Conservation (phyloP, 2,329 filamentous ascomycete genomes). For the Penicillium sclerotiorum region DNA sequence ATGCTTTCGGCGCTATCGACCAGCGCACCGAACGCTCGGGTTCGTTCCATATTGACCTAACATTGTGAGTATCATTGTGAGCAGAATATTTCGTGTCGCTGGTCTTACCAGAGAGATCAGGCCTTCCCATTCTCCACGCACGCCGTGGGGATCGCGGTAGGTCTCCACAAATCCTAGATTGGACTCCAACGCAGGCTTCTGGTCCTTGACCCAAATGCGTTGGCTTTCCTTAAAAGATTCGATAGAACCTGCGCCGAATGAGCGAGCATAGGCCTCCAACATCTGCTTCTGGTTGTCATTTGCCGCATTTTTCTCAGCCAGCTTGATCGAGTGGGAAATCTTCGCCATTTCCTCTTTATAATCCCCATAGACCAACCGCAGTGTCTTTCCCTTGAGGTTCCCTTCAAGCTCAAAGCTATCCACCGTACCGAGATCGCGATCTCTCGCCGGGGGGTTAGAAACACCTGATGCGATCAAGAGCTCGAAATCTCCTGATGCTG, state of each 20-base stretch:
- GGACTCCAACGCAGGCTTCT: slow-evolving; percentile 76
- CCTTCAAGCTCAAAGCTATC: slow-evolving; percentile 65
- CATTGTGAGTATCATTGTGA: slow-evolving; percentile 32
- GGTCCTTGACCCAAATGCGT: slow-evolving; percentile 79
- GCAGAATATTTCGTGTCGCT: not conserved
- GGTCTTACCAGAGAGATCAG: slow-evolving; percentile 66
- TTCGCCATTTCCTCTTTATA: slow-evolving; percentile 70
- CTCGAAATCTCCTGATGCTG: slow-evolving; percentile 65
- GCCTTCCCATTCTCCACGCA: slow-evolving; percentile 82
- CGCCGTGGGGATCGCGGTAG: slow-evolving; percentile 78
- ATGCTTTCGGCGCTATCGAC: slow-evolving; percentile 78
- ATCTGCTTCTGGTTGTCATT: slow-evolving; percentile 76
- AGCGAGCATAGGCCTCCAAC: slow-evolving; percentile 72
- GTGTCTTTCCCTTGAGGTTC: slow-evolving; percentile 64
- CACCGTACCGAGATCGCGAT: slow-evolving; percentile 70
- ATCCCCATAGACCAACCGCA: slow-evolving; percentile 75
- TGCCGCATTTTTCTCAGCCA: slow-evolving; percentile 68
- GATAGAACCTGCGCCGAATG: slow-evolving; percentile 73
- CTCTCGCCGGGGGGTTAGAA: slow-evolving; percentile 60
- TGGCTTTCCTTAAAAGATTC: slow-evolving; percentile 80
- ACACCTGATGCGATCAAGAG: slow-evolving; percentile 73
- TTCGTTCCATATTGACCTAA: slow-evolving; percentile 81
- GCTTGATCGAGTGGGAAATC: slow-evolving; percentile 66
- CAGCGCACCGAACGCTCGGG: slow-evolving; percentile 80
- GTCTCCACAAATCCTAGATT: slow-evolving; percentile 87